Percentiles rank a stretch among this genome's conserved stretches.
phyloP scores from a whole-genome alignment of 148 eudicot species.

The Drosera capensis region DNA sequence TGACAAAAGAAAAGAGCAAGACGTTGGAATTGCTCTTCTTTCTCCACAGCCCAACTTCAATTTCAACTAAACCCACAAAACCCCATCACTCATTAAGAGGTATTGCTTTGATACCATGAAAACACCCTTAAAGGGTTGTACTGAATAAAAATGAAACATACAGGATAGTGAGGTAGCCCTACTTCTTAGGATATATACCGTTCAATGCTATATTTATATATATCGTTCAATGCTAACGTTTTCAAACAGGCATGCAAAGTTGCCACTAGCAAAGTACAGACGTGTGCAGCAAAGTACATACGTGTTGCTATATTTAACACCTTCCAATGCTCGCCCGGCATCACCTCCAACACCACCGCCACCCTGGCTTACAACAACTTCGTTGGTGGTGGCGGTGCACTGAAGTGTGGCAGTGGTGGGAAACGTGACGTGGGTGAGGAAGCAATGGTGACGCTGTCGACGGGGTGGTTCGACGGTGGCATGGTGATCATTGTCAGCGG shows the following conservation, averaged over 20 bases:
- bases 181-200: too few relatives aligned
- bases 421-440: constrained; percentile 13
- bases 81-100: constrained; percentile 17
- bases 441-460: constrained; percentile 27
- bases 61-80: constrained; percentile 13
- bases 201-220: too few relatives aligned
- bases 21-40: constrained; percentile 34
- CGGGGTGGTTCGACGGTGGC: constrained; percentile 30
- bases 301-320: too few relatives aligned
- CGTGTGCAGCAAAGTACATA: too few relatives aligned
- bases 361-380: constrained; percentile 19
- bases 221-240: too few relatives aligned
- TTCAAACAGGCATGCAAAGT: too few relatives aligned
- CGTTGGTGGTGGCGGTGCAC: constrained; percentile 5
- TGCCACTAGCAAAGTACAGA: too few relatives aligned
- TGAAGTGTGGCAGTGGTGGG: constrained; percentile 16
- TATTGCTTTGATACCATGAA: too few relatives aligned
- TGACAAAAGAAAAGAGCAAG: constrained; percentile 27
- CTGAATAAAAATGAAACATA: too few relatives aligned
- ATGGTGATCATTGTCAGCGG: constrained; percentile 12
- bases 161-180: too few relatives aligned
- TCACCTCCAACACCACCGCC: constrained; percentile 15
- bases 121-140: too few relatives aligned
- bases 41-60: constrained; percentile 10
- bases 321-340: constrained; percentile 25